Evolutionary conservation across 805 yeast genomes (phyloP).

Genomic region (Maudiozyma turicensis): DNA sequence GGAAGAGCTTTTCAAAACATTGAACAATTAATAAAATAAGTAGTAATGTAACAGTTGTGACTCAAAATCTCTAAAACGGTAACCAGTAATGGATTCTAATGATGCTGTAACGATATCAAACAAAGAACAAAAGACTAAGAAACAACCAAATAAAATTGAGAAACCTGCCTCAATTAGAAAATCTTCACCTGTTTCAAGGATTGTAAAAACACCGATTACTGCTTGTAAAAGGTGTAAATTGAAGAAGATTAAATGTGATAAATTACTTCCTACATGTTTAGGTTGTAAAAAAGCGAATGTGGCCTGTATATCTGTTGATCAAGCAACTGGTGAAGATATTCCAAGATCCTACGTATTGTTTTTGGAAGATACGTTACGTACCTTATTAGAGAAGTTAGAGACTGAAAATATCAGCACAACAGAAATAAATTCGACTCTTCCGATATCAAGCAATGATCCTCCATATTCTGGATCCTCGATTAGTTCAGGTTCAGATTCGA

Average conservation of each 20-base stretch:
- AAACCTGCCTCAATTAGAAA: not conserved
- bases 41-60: no score
- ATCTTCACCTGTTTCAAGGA: not conserved
- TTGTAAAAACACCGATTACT: constrained; percentile 39
- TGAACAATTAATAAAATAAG: no score
- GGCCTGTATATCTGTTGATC: constrained; percentile 77
- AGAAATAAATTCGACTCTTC: constrained; percentile 18
- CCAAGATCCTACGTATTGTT: constrained; percentile 72
- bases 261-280: constrained; percentile 46
- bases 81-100: no score
- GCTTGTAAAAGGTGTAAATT: constrained; percentile 80
- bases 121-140: no score
- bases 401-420: constrained; percentile 34
- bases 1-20: no score
- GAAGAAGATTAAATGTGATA: constrained; percentile 55
- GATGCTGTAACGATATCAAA: no score
- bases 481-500: not conserved
- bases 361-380: constrained; percentile 53
- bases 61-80: no score
- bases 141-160: not conserved
- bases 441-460: constrained; percentile 20
- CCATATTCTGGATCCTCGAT: constrained; percentile 12
- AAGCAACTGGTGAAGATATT: constrained; percentile 78
- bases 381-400: constrained; percentile 43
- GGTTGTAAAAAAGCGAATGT: constrained; percentile 50